These are phyloP conservation scores for Melaleuca alternifolia DNA, from an alignment of 345 rosid species.

Conservation along the genomic window DNA sequence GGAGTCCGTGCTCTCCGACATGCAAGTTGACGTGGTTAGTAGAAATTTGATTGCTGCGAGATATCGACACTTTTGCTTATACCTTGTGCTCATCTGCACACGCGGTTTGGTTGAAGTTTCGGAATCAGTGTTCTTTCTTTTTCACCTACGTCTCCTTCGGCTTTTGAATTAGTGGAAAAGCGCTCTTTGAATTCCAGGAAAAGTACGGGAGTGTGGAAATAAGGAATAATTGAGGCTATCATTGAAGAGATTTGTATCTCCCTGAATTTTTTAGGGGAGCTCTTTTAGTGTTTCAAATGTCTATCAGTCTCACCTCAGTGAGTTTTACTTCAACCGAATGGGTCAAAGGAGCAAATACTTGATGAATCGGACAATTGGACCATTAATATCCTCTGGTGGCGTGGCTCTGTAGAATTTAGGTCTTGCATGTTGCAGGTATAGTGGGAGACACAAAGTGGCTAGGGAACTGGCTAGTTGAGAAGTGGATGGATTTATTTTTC, in stretches of 20 bases:
- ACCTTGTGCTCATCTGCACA: neutral
- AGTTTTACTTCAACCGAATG: neutral
- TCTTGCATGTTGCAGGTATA: neutral
- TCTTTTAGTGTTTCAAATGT: neutral
- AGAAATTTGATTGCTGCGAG: neutral
- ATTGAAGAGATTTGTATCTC: neutral
- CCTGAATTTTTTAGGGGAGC: neutral
- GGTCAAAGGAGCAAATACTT: neutral
- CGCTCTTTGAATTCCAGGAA: neutral
- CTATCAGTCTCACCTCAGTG: neutral
- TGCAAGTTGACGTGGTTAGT: conserved; percentile 84
- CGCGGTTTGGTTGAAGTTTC: neutral
- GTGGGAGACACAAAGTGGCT: neutral
- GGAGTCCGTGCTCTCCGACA: conserved; percentile 86
- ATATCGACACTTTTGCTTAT: neutral
- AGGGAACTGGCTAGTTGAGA: neutral
- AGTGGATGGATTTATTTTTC: neutral
- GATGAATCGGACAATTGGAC: neutral
- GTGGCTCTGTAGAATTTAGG: neutral
- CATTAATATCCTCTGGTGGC: neutral
- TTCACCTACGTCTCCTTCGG: neutral
- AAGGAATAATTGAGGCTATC: neutral
- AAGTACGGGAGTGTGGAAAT: neutral
- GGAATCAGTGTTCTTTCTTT: neutral
- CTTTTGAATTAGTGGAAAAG: neutral